Base-by-base conservation (phyloP, 164 flowering plant genomes). In the Umbellularia californica region DNA sequence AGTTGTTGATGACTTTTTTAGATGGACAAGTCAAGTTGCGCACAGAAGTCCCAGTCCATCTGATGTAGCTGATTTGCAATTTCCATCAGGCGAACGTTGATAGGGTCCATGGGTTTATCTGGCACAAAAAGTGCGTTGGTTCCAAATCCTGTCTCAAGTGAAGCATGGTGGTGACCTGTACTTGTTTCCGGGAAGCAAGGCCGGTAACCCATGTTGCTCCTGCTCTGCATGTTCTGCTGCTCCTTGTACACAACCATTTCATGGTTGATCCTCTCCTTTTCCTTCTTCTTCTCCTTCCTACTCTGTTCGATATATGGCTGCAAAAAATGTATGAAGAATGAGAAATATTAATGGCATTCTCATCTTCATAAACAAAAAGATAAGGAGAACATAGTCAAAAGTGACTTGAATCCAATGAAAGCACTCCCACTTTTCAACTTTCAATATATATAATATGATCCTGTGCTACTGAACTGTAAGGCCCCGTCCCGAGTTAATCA, bases 161-260 rank as follows among this genome's bases (percentile, higher is more conserved):
- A 22, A 17, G 66, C 67, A 68, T 67, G 71, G 75, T 76, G 67
- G 62, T 71, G 77, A 23, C 63, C 81, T 15, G 4, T 66, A 55
- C 25, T 28, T 58, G 60, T 47, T 25, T 64, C 72, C 30, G 51
- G 28, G 65, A 28, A 22, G 68, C 35, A 22, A 25, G 33, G 13
- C 33, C 20, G 50, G 27, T 70, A 33, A 72, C 55, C 73, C 2
- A 30, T 35, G 51, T 55, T 60, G 17, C 30, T 17, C 20, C 60
- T 55, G 55, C 1, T 65, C 63, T 79, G 68, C n/a, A 23, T 58
- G 28, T 51, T 69, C 70, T 68, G 68, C 15, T 27, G 78, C 62
- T 78, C 60, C 65, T 63, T 52, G 77, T 79, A 81, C 9, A 72
- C 73, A 50, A 35, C 62, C 82, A 79, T 79, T 75, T 83, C 87